Base-by-base conservation (phyloP, 176 grass and related monocot species). In the Themeda triandra region DNA sequence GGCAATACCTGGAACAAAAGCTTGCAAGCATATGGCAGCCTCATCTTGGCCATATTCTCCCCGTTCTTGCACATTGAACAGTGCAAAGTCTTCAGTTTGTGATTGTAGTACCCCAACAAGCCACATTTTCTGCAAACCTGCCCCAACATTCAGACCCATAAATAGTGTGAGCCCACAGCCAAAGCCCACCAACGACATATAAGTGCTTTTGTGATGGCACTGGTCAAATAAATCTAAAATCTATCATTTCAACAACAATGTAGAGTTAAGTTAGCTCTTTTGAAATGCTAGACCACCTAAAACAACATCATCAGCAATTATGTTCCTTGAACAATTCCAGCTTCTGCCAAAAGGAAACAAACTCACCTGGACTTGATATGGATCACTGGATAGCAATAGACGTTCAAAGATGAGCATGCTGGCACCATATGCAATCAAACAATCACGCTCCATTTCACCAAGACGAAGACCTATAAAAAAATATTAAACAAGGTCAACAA, bases 391-490 rank as follows among this genome's bases (percentile, higher is more conserved):
- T 82, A 98, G 71, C 80, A 98, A 84, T n/a, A 98, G 84, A 30
- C 91, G 91, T 92, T 98, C 96, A 89, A 85, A 95, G 66, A 98
- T 94, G 71, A 98, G 81, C 96, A 98, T 98, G 86, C 96, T 98
- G 36, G 96, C 91, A 78, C 96, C 96, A 6, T 95, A 94, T 25
- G 93, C 96, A 83, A 98, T 96, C 85, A 98, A 92, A 82, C 93
- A 98, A 62, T 98, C 96, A 44, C 96, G 93, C 70, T 98, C 96
- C 96, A 98, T 98, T 73, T 98, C 93, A 87, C 96, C 96, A 83
- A 96, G 89, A 85, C 96, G 89, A 13, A 98, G 73, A 53, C 96
- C 96, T 96, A 71, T 66, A 31, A 70, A 42, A 51, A 49, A 49
- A 59, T n/a, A 79, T 46, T 28, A 68, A 42, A 59, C 63, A 69